Evolutionary conservation across 176 grass and related monocot genomes (phyloP), one percentile per base, ranked within the genome.

Genomic region (Bromus sterilis): DNA sequence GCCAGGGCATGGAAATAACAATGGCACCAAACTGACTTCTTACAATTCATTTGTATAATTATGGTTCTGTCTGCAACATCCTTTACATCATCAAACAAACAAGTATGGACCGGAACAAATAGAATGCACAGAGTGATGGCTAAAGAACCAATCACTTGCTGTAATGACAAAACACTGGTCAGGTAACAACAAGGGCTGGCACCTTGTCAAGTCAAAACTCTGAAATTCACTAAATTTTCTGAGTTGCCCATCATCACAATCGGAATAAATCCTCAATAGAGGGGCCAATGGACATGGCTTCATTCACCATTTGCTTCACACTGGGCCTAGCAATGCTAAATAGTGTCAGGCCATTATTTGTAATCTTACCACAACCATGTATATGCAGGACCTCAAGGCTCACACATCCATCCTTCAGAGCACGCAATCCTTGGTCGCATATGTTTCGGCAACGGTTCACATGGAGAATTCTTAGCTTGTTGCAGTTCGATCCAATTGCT

Each of bases 401-500:
- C 2, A 21, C 53, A 14, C 95, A 98, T 30, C 88, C 95, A 35
- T 89, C 74, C 24, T 71, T 14, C 16, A 98, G 87, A 49, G 86
- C 86, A 11, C 89, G 82, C 86, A 98, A 83, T 35, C 88, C 82
- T 76, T 81, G 81, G 46, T 98, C 77, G 42, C 86, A 91, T 7
- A 98, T 74, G 70, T 98, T 91, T 69, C 86, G 66, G 76, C 92
- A 94, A 21, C 88, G 89, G 78, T 89, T 94, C 40, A 91, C 90
- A 81, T 98, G 88, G 76, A 98, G 88, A 74, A 94, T 82, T 85
- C 79, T 84, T 64, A 98, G 62, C 43, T 87, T 91, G 15, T 70
- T 89, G 66, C 95, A 93, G 42, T 58, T 71, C 28, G 85, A 86
- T 18, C 88, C 84, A 43, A 98, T 94, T 21, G 92, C 79, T 26